A percentile compares a stretch with the other conserved stretches of the same genome.
Evolutionary conservation across 2,329 filamentous ascomycete species (phyloP).

Genomic region (Xylariaceae sp.): DNA sequence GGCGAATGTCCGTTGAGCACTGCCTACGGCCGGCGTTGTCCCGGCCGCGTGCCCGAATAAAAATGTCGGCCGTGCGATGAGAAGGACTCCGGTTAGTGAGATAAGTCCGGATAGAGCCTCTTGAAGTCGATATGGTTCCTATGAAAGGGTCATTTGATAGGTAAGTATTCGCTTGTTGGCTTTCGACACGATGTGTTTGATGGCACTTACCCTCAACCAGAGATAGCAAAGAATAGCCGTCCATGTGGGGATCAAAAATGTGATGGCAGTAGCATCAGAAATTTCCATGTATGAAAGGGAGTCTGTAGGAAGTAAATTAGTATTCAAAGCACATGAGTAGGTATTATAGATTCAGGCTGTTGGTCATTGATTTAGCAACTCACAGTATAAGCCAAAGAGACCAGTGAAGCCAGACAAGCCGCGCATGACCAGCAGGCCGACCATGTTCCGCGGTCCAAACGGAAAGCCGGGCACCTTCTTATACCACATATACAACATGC

Average conservation of each 20-base stretch:
- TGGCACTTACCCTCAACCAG: conserved; percentile 29
- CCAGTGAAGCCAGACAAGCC: conserved; percentile 61
- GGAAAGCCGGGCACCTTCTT: conserved; percentile 55
- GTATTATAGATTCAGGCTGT: not conserved
- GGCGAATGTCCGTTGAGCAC: conserved; percentile 55
- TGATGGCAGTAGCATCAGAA: conserved; percentile 73
- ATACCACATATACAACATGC: conserved; percentile 38
- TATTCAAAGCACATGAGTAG: not conserved
- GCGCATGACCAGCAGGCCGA: conserved; percentile 57
- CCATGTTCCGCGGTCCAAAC: conserved; percentile 56
- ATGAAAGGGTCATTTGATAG: conserved; percentile 36
- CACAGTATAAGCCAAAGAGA: conserved; percentile 53
- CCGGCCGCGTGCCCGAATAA: conserved; percentile 40
- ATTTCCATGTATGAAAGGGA: conserved; percentile 62
- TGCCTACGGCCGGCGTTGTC: not conserved
- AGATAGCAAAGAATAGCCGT: conserved; percentile 62
- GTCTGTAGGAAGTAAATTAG: conserved; percentile 30
- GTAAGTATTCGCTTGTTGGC: not conserved
- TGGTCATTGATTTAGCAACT: not conserved
- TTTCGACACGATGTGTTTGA: not conserved
- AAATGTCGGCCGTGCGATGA: conserved; percentile 65
- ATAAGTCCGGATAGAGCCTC: conserved; percentile 65
- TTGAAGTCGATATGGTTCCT: conserved; percentile 65
- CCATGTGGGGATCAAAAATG: conserved; percentile 68
- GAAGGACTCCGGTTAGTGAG: conserved; percentile 65